Base-by-base conservation (phyloP, 1,284 basidiomycete genomes). In the Anthracocystis walkeri region DNA sequence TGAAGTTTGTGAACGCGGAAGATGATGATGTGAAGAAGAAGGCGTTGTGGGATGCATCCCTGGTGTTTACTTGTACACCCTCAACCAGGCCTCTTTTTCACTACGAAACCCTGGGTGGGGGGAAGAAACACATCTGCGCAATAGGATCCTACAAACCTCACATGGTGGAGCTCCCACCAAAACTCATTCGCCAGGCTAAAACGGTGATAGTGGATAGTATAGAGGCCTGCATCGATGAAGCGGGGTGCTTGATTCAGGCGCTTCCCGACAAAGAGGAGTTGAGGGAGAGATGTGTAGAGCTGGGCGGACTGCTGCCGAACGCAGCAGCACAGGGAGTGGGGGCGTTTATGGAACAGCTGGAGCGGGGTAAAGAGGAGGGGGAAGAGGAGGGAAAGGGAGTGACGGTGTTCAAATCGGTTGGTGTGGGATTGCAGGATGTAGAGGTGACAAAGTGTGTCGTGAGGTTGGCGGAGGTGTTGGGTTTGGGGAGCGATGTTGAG, bases 401-500 rank as follows among this genome's bases (percentile, higher is more conserved):
- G 20, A 68, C 50, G 29, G 51, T 72, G 18, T 76, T 76, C 58
- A 71, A 76, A 29, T 48, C 41, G 8, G 72, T 75, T 1, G 73
- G 73, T 10, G 73, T 75, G 27, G 73, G 56, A 3, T 46, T 70
- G 50, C 73, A 70, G 40, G 73, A 70, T 57, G 64, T 62, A 0
- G 63, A 65, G 38, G 49, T 67, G 7, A 75, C 72, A 2, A 64
- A 64, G 49, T 21, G 65, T 33, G 49, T 74, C 2, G 62, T 68
- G 2, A 4, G 6, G 14, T 2, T 45, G 6, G 58, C 49, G 3
- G 52, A 20, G 2, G 52, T 27, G 35, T 14, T 38, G 12, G 35
- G 35, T 46, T 48, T 70, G 40, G 62, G 53, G 4, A 33, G 21
- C 12, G 20, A 53, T 12, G 61, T 70, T 0, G 12, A 23, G 16